Percentiles rank a stretch among this genome's conserved stretches.
These are phyloP conservation scores for Boletales sp. DNA, from an alignment of 768 basidiomycete genomes.

Conservation along the genomic window DNA sequence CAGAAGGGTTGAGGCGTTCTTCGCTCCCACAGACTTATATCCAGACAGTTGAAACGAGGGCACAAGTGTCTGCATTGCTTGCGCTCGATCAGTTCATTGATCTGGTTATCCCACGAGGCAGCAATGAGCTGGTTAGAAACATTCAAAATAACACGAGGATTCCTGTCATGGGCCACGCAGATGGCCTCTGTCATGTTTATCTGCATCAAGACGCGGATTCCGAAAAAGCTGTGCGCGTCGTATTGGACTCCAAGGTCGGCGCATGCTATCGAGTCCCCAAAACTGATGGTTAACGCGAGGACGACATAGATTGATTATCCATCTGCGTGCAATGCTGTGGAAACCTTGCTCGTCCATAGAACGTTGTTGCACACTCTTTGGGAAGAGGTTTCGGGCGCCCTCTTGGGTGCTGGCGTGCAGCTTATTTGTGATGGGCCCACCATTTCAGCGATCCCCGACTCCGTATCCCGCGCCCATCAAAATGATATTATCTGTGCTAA, in stretches of 20 bases:
- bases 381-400: conserved; percentile 72
- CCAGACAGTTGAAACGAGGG: conserved; percentile 87
- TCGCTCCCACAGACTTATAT: conserved; percentile 77
- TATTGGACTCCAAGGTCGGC: conserved; percentile 86
- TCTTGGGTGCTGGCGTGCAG: conserved; percentile 65
- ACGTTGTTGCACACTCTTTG: conserved; percentile 70
- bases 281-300: not conserved
- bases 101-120: conserved; percentile 94
- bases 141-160: conserved; percentile 92
- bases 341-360: conserved; percentile 85
- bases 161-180: conserved; percentile 98
- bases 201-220: conserved; percentile 78
- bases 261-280: not conserved
- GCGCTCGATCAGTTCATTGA: conserved; percentile 90
- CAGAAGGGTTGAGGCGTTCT: conserved; percentile 69
- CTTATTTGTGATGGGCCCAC: conserved; percentile 77
- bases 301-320: conserved; percentile 78
- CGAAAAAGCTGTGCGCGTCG: conserved; percentile 78
- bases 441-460: conserved; percentile 49
- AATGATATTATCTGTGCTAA: conserved; percentile 51
- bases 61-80: conserved; percentile 85
- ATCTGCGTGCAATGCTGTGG: conserved; percentile 91
- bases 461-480: conserved; percentile 35
- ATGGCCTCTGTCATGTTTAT: conserved; percentile 90
- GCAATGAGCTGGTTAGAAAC: conserved; percentile 81